phyloP scores from a whole-genome alignment of 139 green algal species.

The Trebouxia sp. region DNA sequence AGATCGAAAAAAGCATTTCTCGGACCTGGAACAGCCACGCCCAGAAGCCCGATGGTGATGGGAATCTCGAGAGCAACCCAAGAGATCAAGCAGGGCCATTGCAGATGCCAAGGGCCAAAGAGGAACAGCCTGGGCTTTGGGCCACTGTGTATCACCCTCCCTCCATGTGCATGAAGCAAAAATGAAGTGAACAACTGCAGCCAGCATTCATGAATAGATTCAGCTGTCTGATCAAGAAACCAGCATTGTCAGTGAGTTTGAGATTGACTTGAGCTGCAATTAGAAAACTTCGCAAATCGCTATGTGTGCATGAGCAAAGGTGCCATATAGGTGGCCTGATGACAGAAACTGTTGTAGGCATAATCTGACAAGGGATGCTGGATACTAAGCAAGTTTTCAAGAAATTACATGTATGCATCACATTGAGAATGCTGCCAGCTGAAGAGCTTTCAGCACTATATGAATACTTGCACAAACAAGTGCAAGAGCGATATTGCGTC shows the following conservation, averaged over 20 bases:
- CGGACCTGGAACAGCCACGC: not conserved
- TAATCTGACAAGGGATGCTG: too few species aligned
- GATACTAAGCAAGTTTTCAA: too few species aligned
- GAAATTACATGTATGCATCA: too few species aligned
- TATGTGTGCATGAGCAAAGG: too few species aligned
- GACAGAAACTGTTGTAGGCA: too few species aligned
- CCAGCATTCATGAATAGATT: not conserved
- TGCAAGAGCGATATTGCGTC: too few species aligned
- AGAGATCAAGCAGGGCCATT: not conserved
- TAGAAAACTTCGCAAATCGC: not conserved
- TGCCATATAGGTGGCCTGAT: too few species aligned
- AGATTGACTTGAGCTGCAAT: not conserved
- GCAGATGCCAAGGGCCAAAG: not conserved
- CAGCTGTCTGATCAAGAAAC: not conserved
- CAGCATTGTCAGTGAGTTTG: not conserved
- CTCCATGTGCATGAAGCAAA: not conserved
- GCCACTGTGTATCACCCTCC: not conserved
- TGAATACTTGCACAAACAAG: too few species aligned
- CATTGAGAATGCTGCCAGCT: too few species aligned
- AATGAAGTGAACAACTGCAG: slow-evolving; percentile 4
- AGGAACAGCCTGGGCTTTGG: not conserved
- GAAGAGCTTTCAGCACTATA: too few species aligned
- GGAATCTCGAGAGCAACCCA: not conserved
- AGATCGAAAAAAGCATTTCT: too few species aligned
- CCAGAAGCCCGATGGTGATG: not conserved